Conservation (phyloP, 495 filamentous ascomycete species). For the Penicillium pancosmium region DNA sequence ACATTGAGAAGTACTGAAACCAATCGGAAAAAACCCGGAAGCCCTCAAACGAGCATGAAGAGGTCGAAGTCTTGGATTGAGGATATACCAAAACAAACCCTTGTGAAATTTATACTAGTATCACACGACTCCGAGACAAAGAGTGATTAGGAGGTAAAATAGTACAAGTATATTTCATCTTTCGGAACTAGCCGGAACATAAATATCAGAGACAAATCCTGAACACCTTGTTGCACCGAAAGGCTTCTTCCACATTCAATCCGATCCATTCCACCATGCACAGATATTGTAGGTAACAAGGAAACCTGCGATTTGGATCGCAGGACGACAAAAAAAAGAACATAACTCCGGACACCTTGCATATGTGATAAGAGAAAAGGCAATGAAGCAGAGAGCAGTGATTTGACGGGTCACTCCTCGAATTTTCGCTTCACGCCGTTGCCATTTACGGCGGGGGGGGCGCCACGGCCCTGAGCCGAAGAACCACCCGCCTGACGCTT, state of each 20-base stretch:
- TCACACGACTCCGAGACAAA: neutral
- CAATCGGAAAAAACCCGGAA: too few species aligned
- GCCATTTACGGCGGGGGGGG: constrained; percentile 32
- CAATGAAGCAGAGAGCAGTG: constrained; percentile 6
- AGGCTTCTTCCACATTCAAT: neutral
- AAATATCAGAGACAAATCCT: too few species aligned
- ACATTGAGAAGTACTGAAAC: neutral
- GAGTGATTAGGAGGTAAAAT: neutral
- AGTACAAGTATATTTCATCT: constrained; percentile 1
- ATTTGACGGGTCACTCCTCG: constrained; percentile 39
- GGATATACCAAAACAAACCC: too few species aligned
- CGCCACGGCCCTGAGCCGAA: constrained; percentile 22
- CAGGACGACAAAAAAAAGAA: constrained; percentile 1
- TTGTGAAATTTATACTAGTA: too few species aligned
- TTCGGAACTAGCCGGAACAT: neutral
- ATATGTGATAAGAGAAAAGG: constrained; percentile 15
- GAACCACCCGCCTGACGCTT: constrained; percentile 41
- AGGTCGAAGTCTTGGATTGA: too few species aligned
- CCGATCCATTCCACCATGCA: constrained; percentile 2
- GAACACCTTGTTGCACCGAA: neutral
- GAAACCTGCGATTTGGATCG: neutral
- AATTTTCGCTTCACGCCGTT: constrained; percentile 52
- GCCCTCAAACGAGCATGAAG: too few species aligned
- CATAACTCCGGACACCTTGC: constrained; percentile 26
- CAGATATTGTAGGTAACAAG: neutral